Evolutionary conservation across 2,329 filamentous ascomycete species (phyloP), one percentile per base, ranked within the genome.

Genomic region (Fusarium albosuccineum): DNA sequence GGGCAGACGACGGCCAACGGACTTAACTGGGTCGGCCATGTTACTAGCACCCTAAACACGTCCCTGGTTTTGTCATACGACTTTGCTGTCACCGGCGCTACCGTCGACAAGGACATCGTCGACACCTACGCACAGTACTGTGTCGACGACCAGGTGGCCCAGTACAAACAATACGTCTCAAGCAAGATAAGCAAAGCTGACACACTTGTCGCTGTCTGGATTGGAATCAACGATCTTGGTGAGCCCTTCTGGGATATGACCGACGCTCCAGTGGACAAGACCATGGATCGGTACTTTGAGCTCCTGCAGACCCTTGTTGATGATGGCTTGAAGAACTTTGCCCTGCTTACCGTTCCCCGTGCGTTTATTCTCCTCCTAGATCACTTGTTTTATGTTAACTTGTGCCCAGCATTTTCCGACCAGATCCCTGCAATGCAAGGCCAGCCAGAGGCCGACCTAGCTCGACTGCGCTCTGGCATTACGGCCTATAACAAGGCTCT

Each of bases 191-290:
- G 22, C 10, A 22, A 48, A 0, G 22, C 26, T 0, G 42, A 70
- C 0, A 57, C 60, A 0, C 46, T 70, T 8, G 57, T 68, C 6
- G 62, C 60, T 6, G 62, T 70, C 22, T 70, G 68, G 68, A 68
- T 70, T 6, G 68, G 68, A 1, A 70, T 70, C 14, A 70, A 70
- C 27, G 68, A 70, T 27, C 58, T 70, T 14, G 68, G 68, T 0
- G 65, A 70, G 33, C 53, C 68, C 0, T 70, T 66, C 27, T 70
- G 67, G 68, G 62, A 64, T 9, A 62, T 56, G 44, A 55, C 56
- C 0, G 58, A 42, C 3, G 53, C 68, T 9, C 67, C 61, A 11
- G 52, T 70, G 5, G 46, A 52, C 5, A 50, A 66, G 49, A 60
- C 58, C 10, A 48, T 69, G 3, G 39, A 66, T 17, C 40, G 66